Conservation (phyloP, 2,329 filamentous ascomycete genomes). For the Fusarium goolgardi region DNA sequence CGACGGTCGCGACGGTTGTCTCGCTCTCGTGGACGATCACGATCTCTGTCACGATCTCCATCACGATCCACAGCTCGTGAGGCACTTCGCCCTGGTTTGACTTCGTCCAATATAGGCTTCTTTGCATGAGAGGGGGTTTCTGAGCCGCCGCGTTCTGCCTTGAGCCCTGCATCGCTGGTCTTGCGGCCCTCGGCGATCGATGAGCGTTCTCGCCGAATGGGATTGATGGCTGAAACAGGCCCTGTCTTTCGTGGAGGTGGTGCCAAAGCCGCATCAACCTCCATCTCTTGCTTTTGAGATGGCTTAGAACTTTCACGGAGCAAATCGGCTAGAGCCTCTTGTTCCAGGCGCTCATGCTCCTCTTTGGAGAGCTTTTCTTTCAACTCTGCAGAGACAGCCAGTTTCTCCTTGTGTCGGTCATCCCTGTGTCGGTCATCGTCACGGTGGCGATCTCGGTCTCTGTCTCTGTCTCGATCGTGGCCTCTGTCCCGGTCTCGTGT, state of each 20-base stretch:
- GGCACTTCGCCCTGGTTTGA: slow-evolving; percentile 49
- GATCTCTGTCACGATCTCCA: slow-evolving; percentile 43
- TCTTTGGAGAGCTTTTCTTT: slow-evolving; percentile 69
- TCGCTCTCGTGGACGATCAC: slow-evolving; percentile 47
- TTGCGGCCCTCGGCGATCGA: slow-evolving; percentile 59
- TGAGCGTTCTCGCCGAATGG: slow-evolving; percentile 61
- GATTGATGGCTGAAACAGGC: slow-evolving; percentile 69
- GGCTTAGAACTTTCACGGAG: slow-evolving; percentile 68
- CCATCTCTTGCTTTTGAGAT: slow-evolving; percentile 63
- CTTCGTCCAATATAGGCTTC: slow-evolving; percentile 46
- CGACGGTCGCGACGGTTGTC: slow-evolving; percentile 52
- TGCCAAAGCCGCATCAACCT: slow-evolving; percentile 66
- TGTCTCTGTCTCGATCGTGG: slow-evolving; percentile 45
- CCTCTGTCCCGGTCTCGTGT: slow-evolving; percentile 48
- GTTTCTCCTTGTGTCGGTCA: slow-evolving; percentile 51
- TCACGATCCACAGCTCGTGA: slow-evolving; percentile 48
- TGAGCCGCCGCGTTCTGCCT: slow-evolving; percentile 52
- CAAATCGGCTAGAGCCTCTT: slow-evolving; percentile 68
- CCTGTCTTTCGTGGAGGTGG: slow-evolving; percentile 65
- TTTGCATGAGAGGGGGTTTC: slow-evolving; percentile 49
- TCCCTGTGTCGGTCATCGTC: slow-evolving; percentile 49
- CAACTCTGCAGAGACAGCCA: slow-evolving; percentile 57
- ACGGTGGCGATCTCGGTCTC: slow-evolving; percentile 46
- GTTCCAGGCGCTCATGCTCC: slow-evolving; percentile 67
- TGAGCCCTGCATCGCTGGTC: slow-evolving; percentile 47